These are phyloP conservation scores for Pelargonium myrrhifolium DNA, from an alignment of 441 rosid genomes.

Conservation along the genomic window DNA sequence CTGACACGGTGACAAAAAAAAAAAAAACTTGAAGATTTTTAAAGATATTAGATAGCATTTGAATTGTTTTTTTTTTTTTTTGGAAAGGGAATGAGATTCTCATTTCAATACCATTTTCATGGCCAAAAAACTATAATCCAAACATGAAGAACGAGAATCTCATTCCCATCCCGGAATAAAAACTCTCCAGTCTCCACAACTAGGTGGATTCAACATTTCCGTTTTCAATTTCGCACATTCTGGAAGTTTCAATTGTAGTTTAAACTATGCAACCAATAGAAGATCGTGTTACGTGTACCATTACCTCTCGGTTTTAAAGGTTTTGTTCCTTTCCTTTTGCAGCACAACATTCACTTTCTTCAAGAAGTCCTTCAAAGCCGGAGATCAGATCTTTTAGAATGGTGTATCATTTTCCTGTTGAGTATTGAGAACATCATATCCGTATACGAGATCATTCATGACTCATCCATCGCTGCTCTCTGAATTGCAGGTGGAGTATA, in stretches of 20 bases:
- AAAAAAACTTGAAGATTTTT: too few species aligned
- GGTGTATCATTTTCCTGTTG: conserved; percentile 83
- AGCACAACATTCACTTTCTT: conserved; percentile 92
- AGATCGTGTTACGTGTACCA: neutral
- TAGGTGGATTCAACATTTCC: too few species aligned
- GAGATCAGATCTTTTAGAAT: conserved; percentile 73
- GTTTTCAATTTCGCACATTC: too few species aligned
- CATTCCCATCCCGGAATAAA: too few species aligned
- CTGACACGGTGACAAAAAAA: too few species aligned
- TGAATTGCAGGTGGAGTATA: conserved; percentile 21
- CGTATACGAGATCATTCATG: conserved; percentile 61
- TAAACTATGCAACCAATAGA: too few species aligned
- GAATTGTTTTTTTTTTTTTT: neutral
- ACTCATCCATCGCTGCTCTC: conserved; percentile 35
- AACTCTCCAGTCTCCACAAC: too few species aligned
- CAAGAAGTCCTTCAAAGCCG: conserved; percentile 86
- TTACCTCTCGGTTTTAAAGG: neutral
- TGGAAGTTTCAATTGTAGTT: too few species aligned
- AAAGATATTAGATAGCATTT: neutral
- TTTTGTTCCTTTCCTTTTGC: conserved; percentile 24
- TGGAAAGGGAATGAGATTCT: too few species aligned
- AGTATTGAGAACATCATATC: conserved; percentile 62
- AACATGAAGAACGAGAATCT: too few species aligned
- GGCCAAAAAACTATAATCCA: too few species aligned
- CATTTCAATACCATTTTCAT: too few species aligned